Evolutionary conservation across 306 rosid genomes (phyloP).

Genomic region (Styphnolobium japonicum): DNA sequence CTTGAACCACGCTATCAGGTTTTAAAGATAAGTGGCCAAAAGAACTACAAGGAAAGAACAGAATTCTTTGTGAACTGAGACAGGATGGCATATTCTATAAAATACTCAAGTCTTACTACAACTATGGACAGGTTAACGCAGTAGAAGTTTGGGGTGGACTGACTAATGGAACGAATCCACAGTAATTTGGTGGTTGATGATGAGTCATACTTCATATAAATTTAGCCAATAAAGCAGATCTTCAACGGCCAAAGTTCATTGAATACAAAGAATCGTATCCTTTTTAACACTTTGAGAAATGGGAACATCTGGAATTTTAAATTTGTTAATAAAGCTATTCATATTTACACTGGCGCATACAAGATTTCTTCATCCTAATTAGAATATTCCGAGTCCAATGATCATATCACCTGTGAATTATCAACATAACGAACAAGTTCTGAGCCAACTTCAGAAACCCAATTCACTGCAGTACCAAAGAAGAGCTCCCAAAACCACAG

Average conservation of each 20-base stretch:
- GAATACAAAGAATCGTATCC: not conserved
- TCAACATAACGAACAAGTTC: slow-evolving; percentile 46
- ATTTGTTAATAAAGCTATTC: slow-evolving; percentile 11
- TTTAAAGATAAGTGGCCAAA: no score
- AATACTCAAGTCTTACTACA: no score
- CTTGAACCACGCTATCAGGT: no score
- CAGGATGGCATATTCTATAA: no score
- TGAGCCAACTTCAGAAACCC: slow-evolving; percentile 53
- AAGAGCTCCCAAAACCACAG: slow-evolving; percentile 97
- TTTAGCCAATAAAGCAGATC: not conserved
- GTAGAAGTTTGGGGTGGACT: no score
- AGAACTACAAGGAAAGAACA: no score
- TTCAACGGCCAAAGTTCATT: not conserved
- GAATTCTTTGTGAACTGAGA: no score
- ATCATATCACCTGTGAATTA: slow-evolving; percentile 50
- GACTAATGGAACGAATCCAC: no score
- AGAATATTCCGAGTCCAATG: slow-evolving; percentile 17
- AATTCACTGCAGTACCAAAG: slow-evolving; percentile 64
- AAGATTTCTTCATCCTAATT: slow-evolving; percentile 17
- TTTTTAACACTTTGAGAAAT: slow-evolving; percentile 9
- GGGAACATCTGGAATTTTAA: not conserved
- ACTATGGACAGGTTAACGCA: no score
- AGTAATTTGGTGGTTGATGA: no score
- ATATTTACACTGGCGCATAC: slow-evolving; percentile 33
- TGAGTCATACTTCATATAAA: no score